Evolutionary conservation across 495 filamentous ascomycete genomes (phyloP), one percentile per base, ranked within the genome.

Genomic region (Neurospora sublineolata): DNA sequence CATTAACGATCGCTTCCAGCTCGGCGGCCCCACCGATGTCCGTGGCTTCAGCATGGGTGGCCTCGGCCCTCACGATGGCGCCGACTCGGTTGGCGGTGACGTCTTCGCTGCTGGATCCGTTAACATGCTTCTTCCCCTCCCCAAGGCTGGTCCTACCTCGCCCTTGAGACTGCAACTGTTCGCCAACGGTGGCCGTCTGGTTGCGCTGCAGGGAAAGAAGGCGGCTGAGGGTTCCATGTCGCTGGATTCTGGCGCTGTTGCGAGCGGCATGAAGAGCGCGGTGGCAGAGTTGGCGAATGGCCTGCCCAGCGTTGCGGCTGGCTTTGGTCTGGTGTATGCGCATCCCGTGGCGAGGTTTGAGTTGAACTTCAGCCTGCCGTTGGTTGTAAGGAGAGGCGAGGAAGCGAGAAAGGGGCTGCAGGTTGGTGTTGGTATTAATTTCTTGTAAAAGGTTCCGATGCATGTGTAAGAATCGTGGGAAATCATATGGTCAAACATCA

Each of bases 1-100:
- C 36, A 86, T 97, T 74, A 97, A 94, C 80, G 95, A 99, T 80
- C 93, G 95, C 38, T 98, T 99, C 84, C 87, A 91, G 69, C 92
- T 99, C 44, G 95, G 95, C 64, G 95, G 96, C 0, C 94, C 95
- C 0, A 97, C 93, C 27, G 93, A 97, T 78, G 93, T 99, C 37
- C 91, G 95, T 68, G 95, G 94, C 6, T 99, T 98, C 86, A 90
- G 92, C 37, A 86, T 97, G 42, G 90, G 88, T 27, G 96, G 96
- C 4, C 84, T 98, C 16, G 95, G 95, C 14, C 93, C 94, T 5
- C 91, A 88, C 73, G 95, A 98, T 76, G 91, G 93, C 3, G 73
- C 79, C 14, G 95, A 98, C 80, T 88, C 93, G 4, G 88, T 97
- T 5, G 95, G 95, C 16, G 95, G 95, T 5, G 95, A 99, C 80